Conservation (phyloP, 176 grass and related monocot species). For the Lolium rigidum region DNA sequence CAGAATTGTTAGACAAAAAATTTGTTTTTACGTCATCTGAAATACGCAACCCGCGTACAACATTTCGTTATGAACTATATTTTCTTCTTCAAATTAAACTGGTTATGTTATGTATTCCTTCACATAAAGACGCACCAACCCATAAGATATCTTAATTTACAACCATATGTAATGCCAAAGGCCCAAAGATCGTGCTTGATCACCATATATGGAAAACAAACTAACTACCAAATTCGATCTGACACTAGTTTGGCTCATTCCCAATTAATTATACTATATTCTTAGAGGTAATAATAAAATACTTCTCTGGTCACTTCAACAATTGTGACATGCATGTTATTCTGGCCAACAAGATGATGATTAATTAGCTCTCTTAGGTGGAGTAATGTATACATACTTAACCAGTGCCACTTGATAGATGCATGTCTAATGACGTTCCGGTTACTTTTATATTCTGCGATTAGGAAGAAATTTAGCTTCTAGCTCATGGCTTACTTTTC, state of each 20-base stretch:
- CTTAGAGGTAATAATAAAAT: background rate
- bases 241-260: background rate
- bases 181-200: background rate
- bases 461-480: constrained; percentile 4
- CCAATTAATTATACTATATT: background rate
- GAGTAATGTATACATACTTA: background rate
- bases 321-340: constrained; percentile 17
- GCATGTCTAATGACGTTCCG: background rate
- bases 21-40: background rate
- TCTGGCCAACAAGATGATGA: constrained; percentile 42
- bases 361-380: constrained; percentile 5
- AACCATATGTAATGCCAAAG: background rate
- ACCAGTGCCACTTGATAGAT: background rate
- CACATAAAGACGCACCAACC: background rate
- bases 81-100: background rate
- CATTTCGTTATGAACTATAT: background rate
- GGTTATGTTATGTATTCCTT: background rate
- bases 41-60: too few relatives aligned
- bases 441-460: background rate
- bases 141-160: background rate
- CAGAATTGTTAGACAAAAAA: background rate
- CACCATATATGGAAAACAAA: background rate
- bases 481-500: constrained; percentile 7
- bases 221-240: background rate
- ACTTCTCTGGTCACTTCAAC: constrained; percentile 19